Conservation (phyloP, 1,284 basidiomycete genomes). For the Irpex lacteus region DNA sequence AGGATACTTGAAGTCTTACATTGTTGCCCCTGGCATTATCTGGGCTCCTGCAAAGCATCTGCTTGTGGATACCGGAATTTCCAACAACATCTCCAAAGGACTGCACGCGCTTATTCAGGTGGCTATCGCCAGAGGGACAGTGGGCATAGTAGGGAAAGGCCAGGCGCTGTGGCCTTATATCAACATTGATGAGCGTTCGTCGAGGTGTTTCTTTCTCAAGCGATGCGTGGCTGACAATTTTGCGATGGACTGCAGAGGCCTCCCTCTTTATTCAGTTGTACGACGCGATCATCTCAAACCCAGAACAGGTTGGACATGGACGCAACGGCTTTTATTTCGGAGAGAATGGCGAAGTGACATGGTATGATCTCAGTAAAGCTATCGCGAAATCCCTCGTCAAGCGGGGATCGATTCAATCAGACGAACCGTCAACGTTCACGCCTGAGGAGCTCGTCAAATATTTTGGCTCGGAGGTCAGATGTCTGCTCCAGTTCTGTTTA, state of each 20-base stretch:
- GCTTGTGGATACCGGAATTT: constrained; percentile 35
- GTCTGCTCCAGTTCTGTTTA: too few species aligned
- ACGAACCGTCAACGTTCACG: constrained; percentile 28
- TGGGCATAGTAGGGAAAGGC: constrained; percentile 31
- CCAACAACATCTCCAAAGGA: constrained; percentile 32
- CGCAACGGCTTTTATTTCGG: constrained; percentile 45
- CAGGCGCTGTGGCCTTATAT: constrained; percentile 33
- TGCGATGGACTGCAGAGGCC: constrained; percentile 12
- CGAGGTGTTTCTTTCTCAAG: not conserved
- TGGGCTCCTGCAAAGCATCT: constrained; percentile 33
- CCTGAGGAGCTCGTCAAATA: constrained; percentile 29
- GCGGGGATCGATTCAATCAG: constrained; percentile 21
- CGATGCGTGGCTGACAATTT: not conserved
- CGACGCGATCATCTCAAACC: constrained; percentile 15
- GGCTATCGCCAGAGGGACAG: constrained; percentile 28
- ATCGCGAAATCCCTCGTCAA: constrained; percentile 20
- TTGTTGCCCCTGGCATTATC: constrained; percentile 37
- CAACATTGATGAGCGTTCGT: constrained; percentile 40
- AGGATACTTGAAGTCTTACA: constrained; percentile 37
- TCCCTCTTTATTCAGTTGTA: constrained; percentile 22
- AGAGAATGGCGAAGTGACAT: constrained; percentile 42
- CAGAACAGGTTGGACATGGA: constrained; percentile 33
- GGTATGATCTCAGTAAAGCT: constrained; percentile 28
- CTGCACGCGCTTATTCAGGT: constrained; percentile 30
- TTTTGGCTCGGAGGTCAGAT: constrained; percentile 9